Percentiles rank a stretch among this genome's conserved stretches.
These are phyloP conservation scores for Filosporella fistucella DNA, from an alignment of 495 filamentous ascomycete genomes.

Conservation along the genomic window DNA sequence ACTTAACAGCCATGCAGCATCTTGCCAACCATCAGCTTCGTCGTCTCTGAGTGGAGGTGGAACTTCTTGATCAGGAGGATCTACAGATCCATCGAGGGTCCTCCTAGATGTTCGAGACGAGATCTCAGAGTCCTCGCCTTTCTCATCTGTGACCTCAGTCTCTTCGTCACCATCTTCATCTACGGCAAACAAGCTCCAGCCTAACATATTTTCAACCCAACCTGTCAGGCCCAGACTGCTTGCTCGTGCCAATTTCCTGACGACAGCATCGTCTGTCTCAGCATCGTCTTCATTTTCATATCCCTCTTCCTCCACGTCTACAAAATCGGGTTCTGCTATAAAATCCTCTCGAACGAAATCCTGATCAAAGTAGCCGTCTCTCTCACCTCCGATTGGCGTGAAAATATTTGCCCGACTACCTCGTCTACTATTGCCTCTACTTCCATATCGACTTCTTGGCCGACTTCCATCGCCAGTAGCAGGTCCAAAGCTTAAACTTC, in stretches of 20 bases:
- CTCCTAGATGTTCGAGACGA: slow-evolving; percentile 25
- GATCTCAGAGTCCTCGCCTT: slow-evolving; percentile 34
- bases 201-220: slow-evolving; percentile 71
- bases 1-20: slow-evolving; percentile 79
- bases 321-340: slow-evolving; percentile 54
- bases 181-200: slow-evolving; percentile 74
- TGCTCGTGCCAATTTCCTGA: slow-evolving; percentile 49
- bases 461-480: slow-evolving; percentile 14
- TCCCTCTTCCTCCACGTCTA: slow-evolving; percentile 43
- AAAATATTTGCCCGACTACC: slow-evolving; percentile 34
- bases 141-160: slow-evolving; percentile 34
- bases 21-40: slow-evolving; percentile 67
- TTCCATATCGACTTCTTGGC: slow-evolving; percentile 28
- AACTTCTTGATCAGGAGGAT: slow-evolving; percentile 26
- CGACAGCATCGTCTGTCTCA: slow-evolving; percentile 48
- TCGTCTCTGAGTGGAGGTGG: slow-evolving; percentile 42
- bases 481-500: slow-evolving; percentile 22
- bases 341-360: slow-evolving; percentile 26
- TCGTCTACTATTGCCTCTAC: slow-evolving; percentile 38
- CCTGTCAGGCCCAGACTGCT: slow-evolving; percentile 65
- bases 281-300: slow-evolving; percentile 31
- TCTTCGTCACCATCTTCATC: slow-evolving; percentile 63
- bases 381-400: slow-evolving; percentile 17
- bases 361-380: slow-evolving; percentile 42
- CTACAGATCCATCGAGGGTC: slow-evolving; percentile 21